A percentile compares a stretch with the other conserved stretches of the same genome.
Conservation (phyloP, 495 filamentous ascomycete genomes). For the Penicillium daleae region DNA sequence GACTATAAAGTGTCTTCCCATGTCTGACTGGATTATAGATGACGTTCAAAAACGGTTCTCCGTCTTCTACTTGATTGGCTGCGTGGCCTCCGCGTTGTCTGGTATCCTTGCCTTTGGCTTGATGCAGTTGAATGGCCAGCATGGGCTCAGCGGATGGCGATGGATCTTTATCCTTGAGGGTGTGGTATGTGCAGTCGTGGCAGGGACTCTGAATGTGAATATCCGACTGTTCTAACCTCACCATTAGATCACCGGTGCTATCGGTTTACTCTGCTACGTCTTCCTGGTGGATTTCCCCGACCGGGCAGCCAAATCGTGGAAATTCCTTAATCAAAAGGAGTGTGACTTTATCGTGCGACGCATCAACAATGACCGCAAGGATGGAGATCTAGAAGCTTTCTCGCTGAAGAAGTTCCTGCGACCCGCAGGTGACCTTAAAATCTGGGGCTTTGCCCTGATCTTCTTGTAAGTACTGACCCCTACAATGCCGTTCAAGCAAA, state of each 20-base stretch:
- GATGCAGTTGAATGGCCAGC: slow-evolving; percentile 58
- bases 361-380: slow-evolving; percentile 61
- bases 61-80: slow-evolving; percentile 66
- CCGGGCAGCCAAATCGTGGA: slow-evolving; percentile 53
- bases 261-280: slow-evolving; percentile 50
- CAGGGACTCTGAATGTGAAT: neutral
- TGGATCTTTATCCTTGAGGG: slow-evolving; percentile 70
- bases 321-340: slow-evolving; percentile 54
- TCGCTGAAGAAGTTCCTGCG: slow-evolving; percentile 51
- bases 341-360: slow-evolving; percentile 60
- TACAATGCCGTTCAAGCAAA: neutral
- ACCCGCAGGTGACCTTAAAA: slow-evolving; percentile 56
- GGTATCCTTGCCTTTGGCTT: slow-evolving; percentile 69
- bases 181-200: slow-evolving; percentile 33
- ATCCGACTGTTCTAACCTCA: neutral
- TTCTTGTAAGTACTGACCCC: slow-evolving; percentile 46
- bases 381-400: slow-evolving; percentile 56
- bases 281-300: slow-evolving; percentile 66
- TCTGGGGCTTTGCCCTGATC: slow-evolving; percentile 64
- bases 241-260: slow-evolving; percentile 42
- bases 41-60: slow-evolving; percentile 68
- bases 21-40: slow-evolving; percentile 29
- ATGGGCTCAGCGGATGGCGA: slow-evolving; percentile 59
- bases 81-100: slow-evolving; percentile 60
- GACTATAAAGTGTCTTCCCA: no score